Evolutionary conservation across 2,329 filamentous ascomycete species (phyloP).

Genomic region (Chaetomiaceae sp.): DNA sequence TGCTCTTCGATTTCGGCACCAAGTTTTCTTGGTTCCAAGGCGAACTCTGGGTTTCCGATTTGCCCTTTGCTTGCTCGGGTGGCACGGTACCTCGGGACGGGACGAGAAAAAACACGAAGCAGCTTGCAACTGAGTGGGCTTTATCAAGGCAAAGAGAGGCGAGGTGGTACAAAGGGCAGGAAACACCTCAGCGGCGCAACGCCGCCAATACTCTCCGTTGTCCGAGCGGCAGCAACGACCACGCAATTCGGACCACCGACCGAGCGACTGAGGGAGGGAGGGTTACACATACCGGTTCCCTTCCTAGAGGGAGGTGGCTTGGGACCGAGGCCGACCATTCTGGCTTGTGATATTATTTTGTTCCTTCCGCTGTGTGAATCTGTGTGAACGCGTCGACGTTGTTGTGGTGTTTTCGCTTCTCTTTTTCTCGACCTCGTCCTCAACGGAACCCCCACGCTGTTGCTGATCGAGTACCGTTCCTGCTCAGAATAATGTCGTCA

Average conservation of each 20-base stretch:
- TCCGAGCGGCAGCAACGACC: too few species aligned
- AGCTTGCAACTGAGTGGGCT: too few species aligned
- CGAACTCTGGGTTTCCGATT: background rate
- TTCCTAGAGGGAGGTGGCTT: constrained; percentile 59
- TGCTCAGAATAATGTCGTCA: background rate
- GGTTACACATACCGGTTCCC: constrained; percentile 32
- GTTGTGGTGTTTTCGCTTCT: background rate
- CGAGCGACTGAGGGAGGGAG: background rate
- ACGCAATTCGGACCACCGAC: background rate
- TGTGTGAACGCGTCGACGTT: background rate
- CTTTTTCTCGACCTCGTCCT: background rate
- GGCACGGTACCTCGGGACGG: too few species aligned
- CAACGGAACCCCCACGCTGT: background rate
- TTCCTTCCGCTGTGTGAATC: too few species aligned
- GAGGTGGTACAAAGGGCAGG: too few species aligned
- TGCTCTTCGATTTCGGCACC: background rate
- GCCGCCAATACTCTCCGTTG: too few species aligned
- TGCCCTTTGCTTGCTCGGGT: background rate
- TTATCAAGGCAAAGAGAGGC: too few species aligned
- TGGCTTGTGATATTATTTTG: constrained; percentile 16
- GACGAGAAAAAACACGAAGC: too few species aligned
- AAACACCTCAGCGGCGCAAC: too few species aligned
- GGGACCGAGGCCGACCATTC: constrained; percentile 61
- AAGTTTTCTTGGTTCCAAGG: background rate
- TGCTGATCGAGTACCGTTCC: background rate